Evolutionary conservation across 148 eudicot species (phyloP), one percentile per base, ranked within the genome.

Genomic region (Camellia japonica): DNA sequence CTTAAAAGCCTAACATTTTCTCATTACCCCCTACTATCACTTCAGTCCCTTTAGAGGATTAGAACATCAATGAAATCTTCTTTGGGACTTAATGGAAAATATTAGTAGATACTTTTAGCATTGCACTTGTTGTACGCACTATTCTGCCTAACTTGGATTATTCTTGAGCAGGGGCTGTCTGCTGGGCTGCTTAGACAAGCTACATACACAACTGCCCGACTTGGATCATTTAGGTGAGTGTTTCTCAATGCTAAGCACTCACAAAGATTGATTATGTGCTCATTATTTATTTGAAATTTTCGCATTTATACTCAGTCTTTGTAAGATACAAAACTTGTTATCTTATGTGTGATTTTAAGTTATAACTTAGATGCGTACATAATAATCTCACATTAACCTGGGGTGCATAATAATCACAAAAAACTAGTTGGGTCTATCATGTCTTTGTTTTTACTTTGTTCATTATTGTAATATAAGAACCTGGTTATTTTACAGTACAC

Each of bases 111-210:
- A 41, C 14, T 67, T 55, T 9, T 7, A 43, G 49, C 2, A 4
- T 76, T 20, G 19, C 38, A 38, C 54, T 78, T 78, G 52, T 59
- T 60, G 44, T 73, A 14, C 10, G 30, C 41, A 46, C 19, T 46
- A 1, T 8, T 5, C 6, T 68, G 41, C n/a, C 68, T 71, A 62
- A 77, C 71, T 52, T 71, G 14, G 23, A 41, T 74, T 62, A 41
- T 54, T 44, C 71, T 63, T 81, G 80, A 52, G 56, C 90, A 93
- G 97, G 97, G 97, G 58, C 82, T 93, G 72, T 88, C 97, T 71
- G 98, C 98, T 76, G 98, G 98, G 64, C 88, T 95, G 83, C 97
- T 95, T 63, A 85, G 98, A 85, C 98, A 95, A 85, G 98, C 98
- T 74, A 95, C 98, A 61, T 95, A 93, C 73, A 95, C 98, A 68